These are phyloP conservation scores for Gossypium lobatum DNA, from an alignment of 441 rosid species.

Conservation along the genomic window DNA sequence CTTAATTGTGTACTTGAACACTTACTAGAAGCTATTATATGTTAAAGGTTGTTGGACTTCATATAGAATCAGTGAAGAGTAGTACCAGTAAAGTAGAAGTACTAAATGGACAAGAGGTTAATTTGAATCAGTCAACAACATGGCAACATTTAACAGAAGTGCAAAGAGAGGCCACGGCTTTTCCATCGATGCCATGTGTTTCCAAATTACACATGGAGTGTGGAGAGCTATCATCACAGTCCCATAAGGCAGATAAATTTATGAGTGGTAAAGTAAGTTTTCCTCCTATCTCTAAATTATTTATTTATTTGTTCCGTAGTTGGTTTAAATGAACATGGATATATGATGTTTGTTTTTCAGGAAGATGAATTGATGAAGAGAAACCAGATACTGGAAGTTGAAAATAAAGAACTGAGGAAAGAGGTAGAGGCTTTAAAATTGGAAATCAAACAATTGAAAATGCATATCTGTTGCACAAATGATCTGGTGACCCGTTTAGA, in stretches of 20 bases:
- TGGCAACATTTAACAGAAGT: not conserved
- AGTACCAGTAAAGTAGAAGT: not conserved
- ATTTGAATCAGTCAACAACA: not conserved
- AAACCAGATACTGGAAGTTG: constrained; percentile 17
- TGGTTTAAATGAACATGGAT: not conserved
- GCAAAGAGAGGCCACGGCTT: not conserved
- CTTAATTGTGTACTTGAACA: not conserved
- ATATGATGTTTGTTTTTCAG: constrained; percentile 14
- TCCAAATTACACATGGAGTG: not conserved
- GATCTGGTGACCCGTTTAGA: constrained; percentile 18
- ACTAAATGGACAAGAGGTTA: constrained; percentile 5
- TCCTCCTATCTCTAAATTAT: not conserved
- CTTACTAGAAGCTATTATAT: not conserved
- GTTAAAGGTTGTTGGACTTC: constrained; percentile 15
- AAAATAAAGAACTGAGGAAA: constrained; percentile 22
- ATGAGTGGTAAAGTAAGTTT: constrained; percentile 17
- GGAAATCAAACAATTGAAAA: constrained; percentile 14
- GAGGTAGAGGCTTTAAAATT: constrained; percentile 20
- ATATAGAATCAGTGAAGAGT: constrained; percentile 8
- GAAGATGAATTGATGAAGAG: constrained; percentile 19
- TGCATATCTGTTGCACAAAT: constrained; percentile 10
- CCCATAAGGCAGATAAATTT: not conserved
- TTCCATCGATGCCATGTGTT: constrained; percentile 9
- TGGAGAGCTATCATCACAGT: not conserved
- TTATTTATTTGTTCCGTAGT: not conserved